Evolutionary conservation across 2,329 filamentous ascomycete species (phyloP).

Genomic region (Pyrenophora tritici-repentis): DNA sequence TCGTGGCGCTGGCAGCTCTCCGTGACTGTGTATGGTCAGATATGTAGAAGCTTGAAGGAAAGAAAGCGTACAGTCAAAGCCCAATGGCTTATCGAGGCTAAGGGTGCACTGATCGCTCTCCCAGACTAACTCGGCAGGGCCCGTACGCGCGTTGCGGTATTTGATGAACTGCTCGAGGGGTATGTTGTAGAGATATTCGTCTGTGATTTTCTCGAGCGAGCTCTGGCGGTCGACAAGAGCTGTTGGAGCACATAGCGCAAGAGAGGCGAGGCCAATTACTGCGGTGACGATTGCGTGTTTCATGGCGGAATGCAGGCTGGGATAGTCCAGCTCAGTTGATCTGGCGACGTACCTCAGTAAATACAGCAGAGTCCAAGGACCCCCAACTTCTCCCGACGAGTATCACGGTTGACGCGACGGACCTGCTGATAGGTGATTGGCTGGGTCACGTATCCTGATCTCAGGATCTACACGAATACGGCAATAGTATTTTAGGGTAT

Average conservation of each 20-base stretch:
- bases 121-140: slow-evolving; percentile 45
- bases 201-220: slow-evolving; percentile 39
- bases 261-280: neutral
- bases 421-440: no score
- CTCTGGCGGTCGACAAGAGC: no score
- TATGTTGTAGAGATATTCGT: slow-evolving; percentile 54
- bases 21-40: slow-evolving; percentile 20
- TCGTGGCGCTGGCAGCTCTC: slow-evolving; percentile 56
- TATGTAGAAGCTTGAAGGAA: neutral
- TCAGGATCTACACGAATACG: no score
- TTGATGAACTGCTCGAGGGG: slow-evolving; percentile 51
- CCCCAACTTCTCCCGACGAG: no score
- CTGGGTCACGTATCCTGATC: no score
- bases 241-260: neutral
- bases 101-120: slow-evolving; percentile 43
- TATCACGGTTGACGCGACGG: no score
- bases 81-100: slow-evolving; percentile 41
- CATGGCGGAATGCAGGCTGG: neutral
- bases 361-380: no score
- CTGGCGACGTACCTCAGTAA: no score
- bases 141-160: slow-evolving; percentile 49
- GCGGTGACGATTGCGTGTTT: neutral
- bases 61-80: slow-evolving; percentile 34
- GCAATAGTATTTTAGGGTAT: no score
- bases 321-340: neutral